Evolutionary conservation across 1,284 basidiomycete genomes (phyloP), one percentile per base, ranked within the genome.

Genomic region (Ceratorhiza oryzae-sativae): DNA sequence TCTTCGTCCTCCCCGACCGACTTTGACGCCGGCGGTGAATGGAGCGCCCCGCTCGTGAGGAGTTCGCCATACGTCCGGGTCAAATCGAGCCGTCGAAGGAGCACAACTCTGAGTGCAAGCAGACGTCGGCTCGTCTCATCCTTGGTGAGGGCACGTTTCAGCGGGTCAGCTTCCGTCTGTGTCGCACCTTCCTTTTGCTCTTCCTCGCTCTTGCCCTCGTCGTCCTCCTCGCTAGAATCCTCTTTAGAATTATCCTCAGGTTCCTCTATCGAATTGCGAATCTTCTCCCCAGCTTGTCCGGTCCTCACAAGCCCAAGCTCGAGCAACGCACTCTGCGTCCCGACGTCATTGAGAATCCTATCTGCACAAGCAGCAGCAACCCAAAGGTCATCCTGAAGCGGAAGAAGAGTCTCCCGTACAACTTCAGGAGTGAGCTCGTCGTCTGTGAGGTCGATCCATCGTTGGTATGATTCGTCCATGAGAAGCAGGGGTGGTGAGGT

Each of bases 311-410:
- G 80, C 18, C 90, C 92, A 42, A 88, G 80, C 49, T 87, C 82
- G 25, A 93, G 82, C 30, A 93, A 79, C 10, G 81, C 81, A 73
- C 82, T 83, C 77, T 92, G 87, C 15, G 86, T 79, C 71, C 80
- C 79, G 27, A 84, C 80, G 78, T 88, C 83, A 73, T 90, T 84
- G 15, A 91, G 80, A 46, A 91, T 79, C 72, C 90, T 84, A 81
- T 93, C 91, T 15, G 83, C 81, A 76, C 87, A 90, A 8, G 91
- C 91, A 36, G 89, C 86, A 55, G 84, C 84, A 20, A 88, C 88
- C 91, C 90, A 93, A 10, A 90, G 80, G 78, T 93, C 88, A 77
- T 92, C 87, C 46, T 82, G 79, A 41, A 90, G 79, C 25, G 80
- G 77, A 6, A 79, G 80, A n/a, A 93, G 82, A n/a, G 83, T 77